Percentiles rank a stretch among this genome's conserved stretches.
Conservation (phyloP, 1,284 basidiomycete species). For the Caloboletus inedulis region DNA sequence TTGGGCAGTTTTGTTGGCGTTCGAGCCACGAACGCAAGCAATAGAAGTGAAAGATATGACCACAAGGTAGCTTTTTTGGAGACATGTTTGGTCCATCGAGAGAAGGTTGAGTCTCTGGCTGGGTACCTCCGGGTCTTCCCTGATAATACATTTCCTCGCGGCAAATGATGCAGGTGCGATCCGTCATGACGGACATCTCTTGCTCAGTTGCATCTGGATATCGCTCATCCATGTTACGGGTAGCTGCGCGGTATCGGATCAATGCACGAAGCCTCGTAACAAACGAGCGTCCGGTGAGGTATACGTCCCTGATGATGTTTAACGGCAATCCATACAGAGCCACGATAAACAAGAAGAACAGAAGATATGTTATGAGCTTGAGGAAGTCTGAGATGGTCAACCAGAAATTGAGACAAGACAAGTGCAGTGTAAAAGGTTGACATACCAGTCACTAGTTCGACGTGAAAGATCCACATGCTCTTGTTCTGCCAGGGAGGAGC, state of each 20-base stretch:
- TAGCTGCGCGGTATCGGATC: constrained; percentile 89
- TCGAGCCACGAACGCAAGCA: constrained; percentile 98
- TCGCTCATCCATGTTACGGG: constrained; percentile 93
- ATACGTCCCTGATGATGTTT: constrained; percentile 96
- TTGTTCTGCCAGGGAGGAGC: constrained; percentile 97
- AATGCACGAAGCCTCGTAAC: constrained; percentile 83
- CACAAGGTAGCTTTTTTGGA: constrained; percentile 94
- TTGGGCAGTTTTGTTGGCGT: constrained; percentile 93
- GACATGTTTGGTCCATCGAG: constrained; percentile 86
- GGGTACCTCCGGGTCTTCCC: constrained; percentile 34
- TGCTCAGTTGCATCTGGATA: constrained; percentile 93
- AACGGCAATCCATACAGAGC: constrained; percentile 94
- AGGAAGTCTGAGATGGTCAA: constrained; percentile 68
- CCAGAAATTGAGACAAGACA: not conserved
- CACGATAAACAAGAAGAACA: constrained; percentile 91
- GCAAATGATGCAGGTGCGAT: constrained; percentile 97
- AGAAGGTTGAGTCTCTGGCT: constrained; percentile 31
- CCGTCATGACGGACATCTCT: constrained; percentile 78
- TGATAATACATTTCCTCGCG: constrained; percentile 89
- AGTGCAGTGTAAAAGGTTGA: constrained; percentile 20
- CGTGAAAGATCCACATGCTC: constrained; percentile 95
- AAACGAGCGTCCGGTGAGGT: constrained; percentile 91
- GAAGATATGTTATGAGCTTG: constrained; percentile 88
- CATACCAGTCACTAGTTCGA: constrained; percentile 86
- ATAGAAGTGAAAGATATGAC: constrained; percentile 98